phyloP scores from a whole-genome alignment of 2,329 filamentous ascomycete genomes.

The Aspergillus tubingensis region DNA sequence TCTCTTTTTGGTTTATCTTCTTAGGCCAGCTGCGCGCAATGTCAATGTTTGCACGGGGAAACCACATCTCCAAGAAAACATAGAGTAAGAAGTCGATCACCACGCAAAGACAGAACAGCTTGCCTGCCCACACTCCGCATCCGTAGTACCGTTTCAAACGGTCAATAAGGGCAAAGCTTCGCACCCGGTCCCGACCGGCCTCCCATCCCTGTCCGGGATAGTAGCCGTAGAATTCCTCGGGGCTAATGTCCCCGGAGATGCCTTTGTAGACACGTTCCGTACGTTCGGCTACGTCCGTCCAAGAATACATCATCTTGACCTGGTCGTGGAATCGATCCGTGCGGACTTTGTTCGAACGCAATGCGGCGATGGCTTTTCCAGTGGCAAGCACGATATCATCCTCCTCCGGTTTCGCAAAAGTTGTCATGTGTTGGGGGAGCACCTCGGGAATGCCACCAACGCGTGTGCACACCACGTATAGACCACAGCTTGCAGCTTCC shows the following conservation, averaged over 20 bases:
- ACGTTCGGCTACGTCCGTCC: slow-evolving; percentile 90
- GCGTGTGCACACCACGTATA: slow-evolving; percentile 95
- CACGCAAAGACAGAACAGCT: slow-evolving; percentile 92
- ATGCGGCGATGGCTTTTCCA: slow-evolving; percentile 79
- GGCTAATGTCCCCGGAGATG: slow-evolving; percentile 80
- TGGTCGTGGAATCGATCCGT: slow-evolving; percentile 96
- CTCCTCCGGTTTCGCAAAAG: slow-evolving; percentile 94
- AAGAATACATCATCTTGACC: slow-evolving; percentile 98
- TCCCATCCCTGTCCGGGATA: slow-evolving; percentile 70
- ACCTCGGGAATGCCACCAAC: slow-evolving; percentile 98
- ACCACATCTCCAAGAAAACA: slow-evolving; percentile 82
- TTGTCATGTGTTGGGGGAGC: slow-evolving; percentile 92
- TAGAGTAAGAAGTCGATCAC: slow-evolving; percentile 93
- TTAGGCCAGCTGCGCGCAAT: slow-evolving; percentile 89
- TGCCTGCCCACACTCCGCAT: slow-evolving; percentile 97
- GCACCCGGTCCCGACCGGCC: slow-evolving; percentile 69
- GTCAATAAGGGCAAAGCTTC: slow-evolving; percentile 91
- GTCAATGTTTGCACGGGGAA: slow-evolving; percentile 82
- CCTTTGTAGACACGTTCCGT: slow-evolving; percentile 95
- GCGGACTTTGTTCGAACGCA: slow-evolving; percentile 82
- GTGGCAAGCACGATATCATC: slow-evolving; percentile 91
- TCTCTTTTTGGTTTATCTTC: slow-evolving; percentile 52
- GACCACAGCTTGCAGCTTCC: slow-evolving; percentile 89
- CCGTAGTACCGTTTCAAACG: slow-evolving; percentile 95
- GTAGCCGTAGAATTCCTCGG: slow-evolving; percentile 85